These are phyloP conservation scores for Vararia minispora DNA, from an alignment of 768 basidiomycete genomes.

Conservation along the genomic window DNA sequence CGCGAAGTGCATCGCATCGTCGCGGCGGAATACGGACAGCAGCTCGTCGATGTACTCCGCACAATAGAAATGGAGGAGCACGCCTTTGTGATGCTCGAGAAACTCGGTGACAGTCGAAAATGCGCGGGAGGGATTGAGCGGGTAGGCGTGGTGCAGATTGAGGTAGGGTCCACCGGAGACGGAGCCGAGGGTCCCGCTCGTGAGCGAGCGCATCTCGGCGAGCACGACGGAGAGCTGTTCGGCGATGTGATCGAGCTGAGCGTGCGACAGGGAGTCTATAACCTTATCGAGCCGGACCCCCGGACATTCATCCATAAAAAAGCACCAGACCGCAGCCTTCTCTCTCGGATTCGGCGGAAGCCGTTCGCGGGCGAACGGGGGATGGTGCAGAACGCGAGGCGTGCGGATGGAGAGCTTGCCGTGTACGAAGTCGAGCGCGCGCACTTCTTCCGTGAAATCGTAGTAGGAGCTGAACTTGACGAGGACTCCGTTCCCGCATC, in stretches of 20 bases:
- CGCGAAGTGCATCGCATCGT: neutral
- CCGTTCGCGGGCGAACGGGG: neutral
- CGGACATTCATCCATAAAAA: constrained; percentile 20
- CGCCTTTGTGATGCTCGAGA: no score
- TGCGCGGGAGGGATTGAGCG: no score
- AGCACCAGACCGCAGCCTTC: constrained; percentile 14
- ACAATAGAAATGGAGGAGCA: no score
- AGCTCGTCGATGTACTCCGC: no score
- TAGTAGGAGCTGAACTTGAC: neutral
- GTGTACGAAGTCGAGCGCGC: neutral
- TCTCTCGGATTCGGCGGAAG: neutral
- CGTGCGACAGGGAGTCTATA: constrained; percentile 15
- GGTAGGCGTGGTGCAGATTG: no score
- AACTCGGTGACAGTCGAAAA: no score
- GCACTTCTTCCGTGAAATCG: neutral
- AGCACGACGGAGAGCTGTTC: neutral
- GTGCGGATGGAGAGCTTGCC: neutral
- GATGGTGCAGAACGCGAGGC: neutral
- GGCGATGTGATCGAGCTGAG: constrained; percentile 14
- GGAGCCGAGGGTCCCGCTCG: neutral
- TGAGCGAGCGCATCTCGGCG: neutral
- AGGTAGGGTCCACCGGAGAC: neutral
- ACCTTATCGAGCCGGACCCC: constrained; percentile 19
- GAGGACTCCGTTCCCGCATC: no score
- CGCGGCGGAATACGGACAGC: no score